Evolutionary conservation across 495 filamentous ascomycete species (phyloP).

Genomic region (Schizothecium vesticola): DNA sequence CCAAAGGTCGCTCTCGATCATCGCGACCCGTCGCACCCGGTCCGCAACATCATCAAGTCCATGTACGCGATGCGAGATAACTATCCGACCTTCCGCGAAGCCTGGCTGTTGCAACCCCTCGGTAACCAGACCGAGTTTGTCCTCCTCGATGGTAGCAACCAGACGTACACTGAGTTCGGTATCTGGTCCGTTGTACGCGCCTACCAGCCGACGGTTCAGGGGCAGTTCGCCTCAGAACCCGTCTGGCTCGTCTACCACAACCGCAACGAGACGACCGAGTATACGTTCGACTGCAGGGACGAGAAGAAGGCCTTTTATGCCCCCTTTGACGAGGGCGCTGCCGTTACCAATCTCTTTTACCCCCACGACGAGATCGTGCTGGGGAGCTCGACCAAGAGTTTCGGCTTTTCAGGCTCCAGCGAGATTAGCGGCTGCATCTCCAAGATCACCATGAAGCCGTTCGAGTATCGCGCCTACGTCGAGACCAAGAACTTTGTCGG

Average conservation of each 20-base stretch:
- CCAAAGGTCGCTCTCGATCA: slow-evolving; percentile 56
- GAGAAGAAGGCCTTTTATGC: slow-evolving; percentile 46
- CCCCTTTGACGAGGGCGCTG: slow-evolving; percentile 50
- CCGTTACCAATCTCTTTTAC: slow-evolving; percentile 63
- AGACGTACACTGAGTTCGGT: slow-evolving; percentile 56
- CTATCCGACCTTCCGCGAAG: slow-evolving; percentile 58
- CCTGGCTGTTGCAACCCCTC: slow-evolving; percentile 52
- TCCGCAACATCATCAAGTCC: slow-evolving; percentile 57
- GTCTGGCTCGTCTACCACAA: slow-evolving; percentile 67
- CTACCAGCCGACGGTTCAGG: slow-evolving; percentile 43
- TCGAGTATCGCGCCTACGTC: slow-evolving; percentile 60
- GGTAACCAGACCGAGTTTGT: slow-evolving; percentile 55
- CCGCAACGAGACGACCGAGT: slow-evolving; percentile 53
- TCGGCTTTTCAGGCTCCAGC: slow-evolving; percentile 13
- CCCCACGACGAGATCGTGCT: slow-evolving; percentile 59
- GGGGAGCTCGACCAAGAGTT: slow-evolving; percentile 19
- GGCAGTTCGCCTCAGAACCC: slow-evolving; percentile 48
- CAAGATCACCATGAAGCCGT: slow-evolving; percentile 48
- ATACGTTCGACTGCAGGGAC: slow-evolving; percentile 54
- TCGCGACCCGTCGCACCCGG: slow-evolving; percentile 42
- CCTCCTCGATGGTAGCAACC: slow-evolving; percentile 51
- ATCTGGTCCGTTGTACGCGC: slow-evolving; percentile 46
- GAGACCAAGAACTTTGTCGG: slow-evolving; percentile 49
- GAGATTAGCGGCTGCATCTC: slow-evolving; percentile 51
- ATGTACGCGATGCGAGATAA: slow-evolving; percentile 59